Conservation (phyloP, 495 filamentous ascomycete species). For the Apiosordaria backusii region DNA sequence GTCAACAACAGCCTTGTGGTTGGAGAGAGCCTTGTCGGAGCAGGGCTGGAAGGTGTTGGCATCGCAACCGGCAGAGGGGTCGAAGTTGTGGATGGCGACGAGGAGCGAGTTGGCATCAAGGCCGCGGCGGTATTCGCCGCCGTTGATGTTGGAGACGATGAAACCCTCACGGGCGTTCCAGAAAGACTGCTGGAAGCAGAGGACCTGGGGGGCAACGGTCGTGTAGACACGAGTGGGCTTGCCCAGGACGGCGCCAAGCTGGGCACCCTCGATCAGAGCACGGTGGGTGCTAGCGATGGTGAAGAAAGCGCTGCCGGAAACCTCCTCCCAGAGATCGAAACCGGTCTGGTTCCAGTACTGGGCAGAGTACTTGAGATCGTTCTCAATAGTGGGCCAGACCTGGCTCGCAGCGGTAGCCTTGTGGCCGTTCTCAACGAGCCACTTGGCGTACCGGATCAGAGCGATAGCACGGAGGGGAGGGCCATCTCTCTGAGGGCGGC, state of each 20-base stretch:
- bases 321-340: slow-evolving; percentile 73
- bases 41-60: slow-evolving; percentile 61
- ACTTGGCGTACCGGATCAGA: slow-evolving; percentile 45
- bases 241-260: slow-evolving; percentile 49
- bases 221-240: slow-evolving; percentile 46
- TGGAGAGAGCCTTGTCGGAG: slow-evolving; percentile 58
- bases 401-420: slow-evolving; percentile 34
- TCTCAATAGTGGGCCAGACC: slow-evolving; percentile 62
- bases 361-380: slow-evolving; percentile 66
- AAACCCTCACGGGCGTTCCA: slow-evolving; percentile 56
- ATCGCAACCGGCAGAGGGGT: slow-evolving; percentile 56
- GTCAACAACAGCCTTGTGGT: slow-evolving; percentile 61
- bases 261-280: slow-evolving; percentile 60
- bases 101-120: slow-evolving; percentile 63
- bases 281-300: slow-evolving; percentile 42
- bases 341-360: slow-evolving; percentile 68
- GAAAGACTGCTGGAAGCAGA: slow-evolving; percentile 62
- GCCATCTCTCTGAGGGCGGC: slow-evolving; percentile 68
- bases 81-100: slow-evolving; percentile 61
- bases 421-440: slow-evolving; percentile 49
- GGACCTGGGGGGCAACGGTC: slow-evolving; percentile 55
- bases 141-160: slow-evolving; percentile 54
- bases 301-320: slow-evolving; percentile 60
- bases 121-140: slow-evolving; percentile 48
- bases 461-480: slow-evolving; percentile 66